Conservation (phyloP, 1,284 basidiomycete species). For the Lignosus rhinocerotis region DNA sequence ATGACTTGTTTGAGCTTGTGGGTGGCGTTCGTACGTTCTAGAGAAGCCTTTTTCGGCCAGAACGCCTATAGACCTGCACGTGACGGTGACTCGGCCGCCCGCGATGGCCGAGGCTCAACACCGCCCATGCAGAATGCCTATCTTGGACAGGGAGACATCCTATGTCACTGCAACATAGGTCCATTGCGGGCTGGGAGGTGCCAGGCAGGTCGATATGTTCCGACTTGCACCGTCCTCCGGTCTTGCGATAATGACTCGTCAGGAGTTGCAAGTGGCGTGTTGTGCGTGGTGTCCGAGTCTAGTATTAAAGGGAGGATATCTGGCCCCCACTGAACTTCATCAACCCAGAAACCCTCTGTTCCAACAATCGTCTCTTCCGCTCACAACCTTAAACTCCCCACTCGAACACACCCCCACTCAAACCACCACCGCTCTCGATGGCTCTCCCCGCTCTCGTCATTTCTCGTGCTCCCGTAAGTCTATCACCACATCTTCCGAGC, state of each 20-base stretch:
- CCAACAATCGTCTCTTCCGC: slow-evolving; percentile 4
- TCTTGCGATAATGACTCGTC: not conserved
- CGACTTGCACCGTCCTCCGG: slow-evolving; percentile 21
- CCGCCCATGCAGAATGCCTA: not conserved
- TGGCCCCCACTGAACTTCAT: slow-evolving; percentile 17
- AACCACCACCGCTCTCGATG: slow-evolving; percentile 17
- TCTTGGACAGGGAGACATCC: not conserved
- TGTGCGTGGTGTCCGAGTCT: not conserved
- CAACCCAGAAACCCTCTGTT: slow-evolving; percentile 20
- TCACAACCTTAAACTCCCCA: slow-evolving; percentile 1
- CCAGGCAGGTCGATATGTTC: slow-evolving; percentile 25
- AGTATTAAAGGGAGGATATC: slow-evolving; percentile 17
- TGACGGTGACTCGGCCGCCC: slow-evolving; percentile 22
- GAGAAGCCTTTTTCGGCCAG: slow-evolving; percentile 23
- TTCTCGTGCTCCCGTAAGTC: slow-evolving; percentile 28
- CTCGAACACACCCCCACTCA: slow-evolving; percentile 14
- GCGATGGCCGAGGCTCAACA: slow-evolving; percentile 13
- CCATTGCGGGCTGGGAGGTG: slow-evolving; percentile 20
- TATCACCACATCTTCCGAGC: not conserved
- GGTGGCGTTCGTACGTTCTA: slow-evolving; percentile 18
- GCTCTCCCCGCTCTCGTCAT: slow-evolving; percentile 22
- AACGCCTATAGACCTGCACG: slow-evolving; percentile 21
- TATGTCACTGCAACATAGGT: slow-evolving; percentile 1
- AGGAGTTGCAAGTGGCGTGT: not conserved
- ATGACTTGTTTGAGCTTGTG: slow-evolving; percentile 26